phyloP scores from a whole-genome alignment of 805 yeast species.

The Candida loeiensis region DNA sequence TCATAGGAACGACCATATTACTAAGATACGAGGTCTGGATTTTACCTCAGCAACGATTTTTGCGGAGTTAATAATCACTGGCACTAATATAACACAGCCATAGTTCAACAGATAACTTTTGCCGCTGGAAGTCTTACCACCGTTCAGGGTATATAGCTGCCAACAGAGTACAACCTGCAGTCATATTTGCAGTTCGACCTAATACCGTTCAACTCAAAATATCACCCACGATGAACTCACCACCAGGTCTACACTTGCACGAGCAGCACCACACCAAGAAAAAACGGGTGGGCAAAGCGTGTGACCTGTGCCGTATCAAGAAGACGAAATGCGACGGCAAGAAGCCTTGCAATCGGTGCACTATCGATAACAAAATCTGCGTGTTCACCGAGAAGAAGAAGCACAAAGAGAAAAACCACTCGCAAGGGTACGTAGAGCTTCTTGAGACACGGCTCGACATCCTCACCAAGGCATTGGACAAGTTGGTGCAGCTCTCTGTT shows the following conservation, averaged over 20 bases:
- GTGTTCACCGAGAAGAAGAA: constrained; percentile 55
- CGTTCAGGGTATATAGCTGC: too few relatives aligned
- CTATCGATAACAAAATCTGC: constrained; percentile 55
- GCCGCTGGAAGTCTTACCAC: too few relatives aligned
- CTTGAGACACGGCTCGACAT: constrained; percentile 56
- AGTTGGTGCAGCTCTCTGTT: constrained; percentile 22
- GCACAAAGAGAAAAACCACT: constrained; percentile 52
- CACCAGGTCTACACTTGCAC: constrained; percentile 6
- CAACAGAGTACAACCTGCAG: too few relatives aligned
- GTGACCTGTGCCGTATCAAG: constrained; percentile 59
- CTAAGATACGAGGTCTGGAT: too few relatives aligned
- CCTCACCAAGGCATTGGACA: constrained; percentile 48
- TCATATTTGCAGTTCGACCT: too few relatives aligned
- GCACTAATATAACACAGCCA: too few relatives aligned
- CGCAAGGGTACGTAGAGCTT: constrained; percentile 60
- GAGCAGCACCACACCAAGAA: constrained; percentile 27
- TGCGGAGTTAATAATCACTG: too few relatives aligned
- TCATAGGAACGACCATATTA: too few relatives aligned
- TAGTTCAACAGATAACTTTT: too few relatives aligned
- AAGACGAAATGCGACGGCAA: constrained; percentile 64
- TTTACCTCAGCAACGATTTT: too few relatives aligned
- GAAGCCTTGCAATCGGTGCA: constrained; percentile 57
- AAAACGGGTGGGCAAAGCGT: constrained; percentile 61
- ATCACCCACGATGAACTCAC: not conserved
- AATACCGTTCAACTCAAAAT: too few relatives aligned